These are phyloP conservation scores for Cyberlindnera misumaiensis DNA, from an alignment of 805 yeast genomes.

Conservation along the genomic window DNA sequence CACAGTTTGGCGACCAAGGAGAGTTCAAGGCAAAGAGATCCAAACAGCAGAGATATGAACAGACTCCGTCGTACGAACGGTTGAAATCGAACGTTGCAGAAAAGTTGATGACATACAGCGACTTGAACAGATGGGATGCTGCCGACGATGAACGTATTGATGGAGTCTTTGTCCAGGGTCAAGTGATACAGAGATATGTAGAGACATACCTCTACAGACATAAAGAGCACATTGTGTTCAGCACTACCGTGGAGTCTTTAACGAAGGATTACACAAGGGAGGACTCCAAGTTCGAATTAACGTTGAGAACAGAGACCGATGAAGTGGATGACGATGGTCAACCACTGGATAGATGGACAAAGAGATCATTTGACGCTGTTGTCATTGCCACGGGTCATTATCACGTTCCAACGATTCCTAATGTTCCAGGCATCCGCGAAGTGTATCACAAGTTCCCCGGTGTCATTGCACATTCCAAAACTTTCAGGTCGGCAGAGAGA, in stretches of 20 bases:
- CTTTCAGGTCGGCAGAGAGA: constrained; percentile 18
- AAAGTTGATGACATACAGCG: constrained; percentile 39
- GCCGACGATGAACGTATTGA: constrained; percentile 23
- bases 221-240: constrained; percentile 21
- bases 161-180: constrained; percentile 40
- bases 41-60: constrained; percentile 21
- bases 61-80: constrained; percentile 26
- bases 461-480: constrained; percentile 26
- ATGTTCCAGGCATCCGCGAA: constrained; percentile 38
- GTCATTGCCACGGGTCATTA: constrained; percentile 53
- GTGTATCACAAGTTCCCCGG: constrained; percentile 11
- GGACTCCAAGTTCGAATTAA: constrained; percentile 23
- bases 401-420: constrained; percentile 47
- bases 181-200: constrained; percentile 51
- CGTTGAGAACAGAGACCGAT: constrained; percentile 25
- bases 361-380: constrained; percentile 32
- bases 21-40: constrained; percentile 2
- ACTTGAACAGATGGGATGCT: constrained; percentile 30
- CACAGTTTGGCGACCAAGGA: constrained; percentile 1
- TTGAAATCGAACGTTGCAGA: constrained; percentile 37
- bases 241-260: constrained; percentile 36
- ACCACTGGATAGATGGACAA: constrained; percentile 30
- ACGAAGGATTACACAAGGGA: constrained; percentile 11
- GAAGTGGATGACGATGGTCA: constrained; percentile 11
- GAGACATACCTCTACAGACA: constrained; percentile 34